These are phyloP conservation scores for Sedum album DNA, from an alignment of 164 flowering plant species.

Conservation along the genomic window DNA sequence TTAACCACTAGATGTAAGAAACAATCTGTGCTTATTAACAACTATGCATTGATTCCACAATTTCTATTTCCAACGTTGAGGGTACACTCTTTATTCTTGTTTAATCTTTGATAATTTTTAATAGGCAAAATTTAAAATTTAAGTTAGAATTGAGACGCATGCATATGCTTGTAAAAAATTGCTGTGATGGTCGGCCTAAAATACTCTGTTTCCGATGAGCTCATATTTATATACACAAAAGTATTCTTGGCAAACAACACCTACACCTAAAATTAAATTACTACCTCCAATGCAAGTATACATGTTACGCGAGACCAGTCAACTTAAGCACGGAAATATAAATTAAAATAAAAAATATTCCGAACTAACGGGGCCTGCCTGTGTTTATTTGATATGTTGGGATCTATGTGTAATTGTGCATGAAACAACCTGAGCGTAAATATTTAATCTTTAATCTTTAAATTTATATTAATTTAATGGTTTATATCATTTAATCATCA, in stretches of 20 bases:
- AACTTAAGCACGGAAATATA: no score
- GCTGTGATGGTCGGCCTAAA: not conserved
- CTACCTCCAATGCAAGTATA: not conserved
- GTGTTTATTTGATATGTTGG: no score
- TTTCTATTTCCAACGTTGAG: not conserved
- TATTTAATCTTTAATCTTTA: no score
- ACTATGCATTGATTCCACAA: not conserved
- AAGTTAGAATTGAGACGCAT: not conserved
- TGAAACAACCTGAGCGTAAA: no score
- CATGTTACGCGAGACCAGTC: not conserved
- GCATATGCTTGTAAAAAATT: slow-evolving; percentile 2
- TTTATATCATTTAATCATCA: no score
- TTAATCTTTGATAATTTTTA: not conserved
- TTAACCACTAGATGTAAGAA: not conserved
- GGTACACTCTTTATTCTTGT: not conserved
- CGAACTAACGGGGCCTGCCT: no score
- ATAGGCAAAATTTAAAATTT: not conserved
- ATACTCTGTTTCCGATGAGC: slow-evolving; percentile 1
- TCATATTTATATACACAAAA: not conserved
- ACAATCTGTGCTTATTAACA: not conserved
- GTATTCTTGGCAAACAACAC: not conserved
- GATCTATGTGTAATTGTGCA: no score
- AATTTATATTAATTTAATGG: no score
- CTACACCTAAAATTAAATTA: not conserved
- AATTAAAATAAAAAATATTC: no score